These are phyloP conservation scores for Neurospora sp. DNA, from an alignment of 495 filamentous ascomycete species.

Conservation along the genomic window DNA sequence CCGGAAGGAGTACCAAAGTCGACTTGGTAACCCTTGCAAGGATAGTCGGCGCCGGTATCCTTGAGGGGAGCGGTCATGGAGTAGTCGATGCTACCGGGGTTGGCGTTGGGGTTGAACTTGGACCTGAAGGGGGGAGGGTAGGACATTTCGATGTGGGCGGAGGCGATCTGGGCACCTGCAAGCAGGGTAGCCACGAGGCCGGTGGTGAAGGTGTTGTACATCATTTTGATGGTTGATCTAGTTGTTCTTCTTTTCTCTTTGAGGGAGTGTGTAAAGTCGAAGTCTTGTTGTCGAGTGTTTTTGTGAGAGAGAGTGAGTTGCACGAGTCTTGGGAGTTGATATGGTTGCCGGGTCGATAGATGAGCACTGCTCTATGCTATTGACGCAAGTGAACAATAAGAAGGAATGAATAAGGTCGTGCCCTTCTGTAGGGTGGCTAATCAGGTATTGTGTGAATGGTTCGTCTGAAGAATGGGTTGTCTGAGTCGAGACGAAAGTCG, in stretches of 20 bases:
- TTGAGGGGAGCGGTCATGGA: conserved; percentile 49
- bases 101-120: conserved; percentile 40
- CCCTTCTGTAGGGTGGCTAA: background rate
- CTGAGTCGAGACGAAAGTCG: background rate
- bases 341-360: background rate
- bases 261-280: background rate
- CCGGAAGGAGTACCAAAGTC: conserved; percentile 38
- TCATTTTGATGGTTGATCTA: conserved; percentile 20
- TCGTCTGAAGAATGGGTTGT: background rate
- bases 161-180: conserved; percentile 24
- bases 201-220: conserved; percentile 21
- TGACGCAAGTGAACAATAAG: background rate
- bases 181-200: conserved; percentile 20
- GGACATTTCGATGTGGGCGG: conserved; percentile 52
- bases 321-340: background rate
- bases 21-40: conserved; percentile 60
- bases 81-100: conserved; percentile 35
- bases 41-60: conserved; percentile 40
- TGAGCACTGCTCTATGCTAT: background rate
- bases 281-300: background rate
- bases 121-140: conserved; percentile 45
- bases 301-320: background rate
- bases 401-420: background rate
- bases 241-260: background rate
- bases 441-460: background rate